Base-by-base conservation (phyloP, 140 eudicot species). In the Ambrosia hybrid region DNA sequence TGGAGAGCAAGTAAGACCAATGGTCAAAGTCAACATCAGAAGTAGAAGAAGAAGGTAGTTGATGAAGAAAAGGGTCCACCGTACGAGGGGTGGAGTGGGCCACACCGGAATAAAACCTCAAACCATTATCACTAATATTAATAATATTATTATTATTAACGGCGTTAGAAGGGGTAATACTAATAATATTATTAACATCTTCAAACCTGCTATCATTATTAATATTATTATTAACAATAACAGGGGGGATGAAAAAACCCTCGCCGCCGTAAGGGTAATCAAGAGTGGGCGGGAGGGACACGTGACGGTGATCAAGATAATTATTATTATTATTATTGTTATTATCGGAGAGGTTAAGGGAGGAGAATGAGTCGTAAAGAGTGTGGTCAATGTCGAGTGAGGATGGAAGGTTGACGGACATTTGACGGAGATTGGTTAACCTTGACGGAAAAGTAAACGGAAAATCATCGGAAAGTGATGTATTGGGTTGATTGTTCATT, bases 1-100 rank as follows among this genome's bases (percentile, higher is more conserved):
- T 88, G 91, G 77, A 30, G 51, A 57, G 83, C 89, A 88, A 81
- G 96, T 52, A 76, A 85, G 81, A 68, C 64, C 57, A 43, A 0
- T 60, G 74, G 73, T 73, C 70, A 70, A 63, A 57, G 51, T 73
- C 74, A 65, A 78, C 6, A 9, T 6, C 48, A 43, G 9, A 70
- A 55, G 59, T 26, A 9, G 76, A 57, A 79, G 78, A 75, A 79
- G 17, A 45, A 33, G 59, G 26, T 13, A 67, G 77, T 51, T 77
- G 48, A 11, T 14, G 80, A 26, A 14, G 45, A 72, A 9, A 73
- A 46, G 70, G 82, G 78, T 75, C 78, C 77, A 74, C 71, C 66
- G 60, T 63, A 72, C 41, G 37, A 30, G 65, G 34, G 53, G 53
- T 55, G 2, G 59, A 2, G 4, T 51, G 65, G 14, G 71, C 78